Base-by-base conservation (phyloP, 2,329 filamentous ascomycete genomes). In the Microsporum canis region DNA sequence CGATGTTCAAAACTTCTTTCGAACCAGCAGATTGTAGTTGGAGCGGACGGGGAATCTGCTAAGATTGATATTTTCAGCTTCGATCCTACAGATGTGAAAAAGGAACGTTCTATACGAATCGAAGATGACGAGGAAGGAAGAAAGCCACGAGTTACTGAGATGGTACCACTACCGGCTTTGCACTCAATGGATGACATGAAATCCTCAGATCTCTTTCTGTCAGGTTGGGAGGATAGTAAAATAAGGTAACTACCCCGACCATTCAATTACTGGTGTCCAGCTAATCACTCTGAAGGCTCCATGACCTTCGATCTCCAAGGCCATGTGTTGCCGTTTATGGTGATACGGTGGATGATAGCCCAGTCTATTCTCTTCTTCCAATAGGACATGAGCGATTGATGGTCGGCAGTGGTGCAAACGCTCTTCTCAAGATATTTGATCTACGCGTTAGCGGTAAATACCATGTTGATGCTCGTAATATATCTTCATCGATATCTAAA, bases 371-470 rank as follows among this genome's bases (percentile, higher is more conserved):
- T 23, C 75, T 87, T 14, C 77, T 81, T 1, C 72, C 79, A 0
- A 78, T 84, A 58, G 82, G 82, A 1, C 77, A 78, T 23, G 80
- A 85, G 65, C 76, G 78, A 1, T 78, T 87, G 60, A 68, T 85
- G 6, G 81, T 79, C 8, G 84, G 84, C 29, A 78, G 79, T 1
- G 79, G 79, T 2, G 76, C 79, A 57, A 81, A 86, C 68, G 80
- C 78, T 51, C 75, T 85, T 58, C 71, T 87, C 51, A 86, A 86
- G 65, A 73, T 85, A 3, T 87, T 84, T 65, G 84, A 87, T 65
- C 68, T 87, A 49, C 81, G 84, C 29, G 62, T 66, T 62, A 66
- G 67, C n/a, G 72, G 68, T 27, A 66, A 64, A 12, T 75, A 74
- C 65, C 36, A 41, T 29, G 0, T 70, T 62, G 59, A 72, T 73